Evolutionary conservation across 176 grass and related monocot genomes (phyloP).

Genomic region (Oryza meyeriana): DNA sequence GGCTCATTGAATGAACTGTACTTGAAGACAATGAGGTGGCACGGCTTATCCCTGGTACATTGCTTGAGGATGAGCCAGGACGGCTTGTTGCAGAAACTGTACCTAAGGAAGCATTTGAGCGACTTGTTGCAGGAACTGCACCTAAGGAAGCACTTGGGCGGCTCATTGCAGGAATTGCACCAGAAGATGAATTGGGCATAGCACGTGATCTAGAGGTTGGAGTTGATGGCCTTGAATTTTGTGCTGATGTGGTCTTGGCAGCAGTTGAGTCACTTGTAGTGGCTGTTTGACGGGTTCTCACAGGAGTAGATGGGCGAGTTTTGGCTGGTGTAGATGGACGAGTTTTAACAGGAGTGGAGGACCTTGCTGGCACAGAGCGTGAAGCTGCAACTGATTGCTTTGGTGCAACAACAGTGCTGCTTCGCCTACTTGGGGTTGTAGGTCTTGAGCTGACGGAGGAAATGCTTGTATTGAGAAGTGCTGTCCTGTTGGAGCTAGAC

Average conservation of each 20-base stretch:
- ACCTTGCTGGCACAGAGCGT: slow-evolving; percentile 58
- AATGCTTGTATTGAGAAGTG: slow-evolving; percentile 79
- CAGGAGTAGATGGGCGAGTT: slow-evolving; percentile 61
- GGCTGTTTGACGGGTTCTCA: slow-evolving; percentile 35
- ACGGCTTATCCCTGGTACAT: slow-evolving; percentile 39
- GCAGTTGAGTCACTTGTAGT: slow-evolving; percentile 41
- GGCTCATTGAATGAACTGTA: slow-evolving; percentile 51
- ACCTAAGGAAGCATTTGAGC: slow-evolving; percentile 30
- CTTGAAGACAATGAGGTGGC: slow-evolving; percentile 40
- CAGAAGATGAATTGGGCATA: slow-evolving; percentile 43
- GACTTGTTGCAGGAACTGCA: slow-evolving; percentile 25
- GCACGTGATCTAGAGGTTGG: slow-evolving; percentile 58
- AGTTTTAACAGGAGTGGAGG: slow-evolving; percentile 71
- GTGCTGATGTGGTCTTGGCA: slow-evolving; percentile 36
- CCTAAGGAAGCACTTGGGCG: slow-evolving; percentile 32
- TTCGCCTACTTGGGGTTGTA: slow-evolving; percentile 68
- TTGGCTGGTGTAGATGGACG: slow-evolving; percentile 68
- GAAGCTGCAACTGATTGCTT: slow-evolving; percentile 57
- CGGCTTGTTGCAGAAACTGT: slow-evolving; percentile 22
- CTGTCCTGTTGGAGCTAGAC: slow-evolving; percentile 67
- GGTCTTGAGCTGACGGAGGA: slow-evolving; percentile 78
- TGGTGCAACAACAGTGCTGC: slow-evolving; percentile 34
- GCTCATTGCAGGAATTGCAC: slow-evolving; percentile 27
- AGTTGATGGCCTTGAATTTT: slow-evolving; percentile 77
- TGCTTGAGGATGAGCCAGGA: slow-evolving; percentile 45